These are phyloP conservation scores for Paramecium primaurelia DNA, from an alignment of 73 alveolate genomes.

Conservation along the genomic window DNA sequence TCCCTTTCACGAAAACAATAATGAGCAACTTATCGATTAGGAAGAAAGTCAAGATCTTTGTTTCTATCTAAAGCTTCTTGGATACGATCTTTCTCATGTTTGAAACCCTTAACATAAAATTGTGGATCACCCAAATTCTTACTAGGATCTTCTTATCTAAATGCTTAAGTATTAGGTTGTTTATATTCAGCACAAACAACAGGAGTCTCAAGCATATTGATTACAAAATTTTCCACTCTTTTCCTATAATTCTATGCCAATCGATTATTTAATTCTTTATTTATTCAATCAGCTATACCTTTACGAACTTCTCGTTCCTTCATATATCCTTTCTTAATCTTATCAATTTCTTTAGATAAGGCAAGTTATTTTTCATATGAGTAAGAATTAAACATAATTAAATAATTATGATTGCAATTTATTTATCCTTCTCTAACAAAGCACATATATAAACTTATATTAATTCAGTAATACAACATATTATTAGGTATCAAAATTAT, in stretches of 20 bases:
- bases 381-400: conserved; percentile 14
- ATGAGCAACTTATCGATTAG: conserved; percentile 52
- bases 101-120: conserved; percentile 58
- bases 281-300: neutral
- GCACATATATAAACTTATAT: neutral
- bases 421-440: neutral
- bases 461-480: neutral
- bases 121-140: conserved; percentile 52
- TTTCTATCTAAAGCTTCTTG: conserved; percentile 47
- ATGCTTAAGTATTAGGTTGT: neutral
- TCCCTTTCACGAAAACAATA: conserved; percentile 50
- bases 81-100: conserved; percentile 60
- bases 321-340: conserved; percentile 2
- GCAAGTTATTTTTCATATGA: conserved; percentile 15
- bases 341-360: neutral
- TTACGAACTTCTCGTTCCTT: conserved; percentile 5
- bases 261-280: conserved; percentile 14
- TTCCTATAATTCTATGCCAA: conserved; percentile 45
- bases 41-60: conserved; percentile 55
- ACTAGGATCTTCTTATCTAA: conserved; percentile 52
- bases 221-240: conserved; percentile 56
- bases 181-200: conserved; percentile 46
- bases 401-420: conserved; percentile 96
- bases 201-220: conserved; percentile 58
- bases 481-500: neutral